Percentiles rank a stretch among this genome's conserved stretches.
Evolutionary conservation across 179 eudicot species (phyloP).

Genomic region (Amaranthus tricolor): DNA sequence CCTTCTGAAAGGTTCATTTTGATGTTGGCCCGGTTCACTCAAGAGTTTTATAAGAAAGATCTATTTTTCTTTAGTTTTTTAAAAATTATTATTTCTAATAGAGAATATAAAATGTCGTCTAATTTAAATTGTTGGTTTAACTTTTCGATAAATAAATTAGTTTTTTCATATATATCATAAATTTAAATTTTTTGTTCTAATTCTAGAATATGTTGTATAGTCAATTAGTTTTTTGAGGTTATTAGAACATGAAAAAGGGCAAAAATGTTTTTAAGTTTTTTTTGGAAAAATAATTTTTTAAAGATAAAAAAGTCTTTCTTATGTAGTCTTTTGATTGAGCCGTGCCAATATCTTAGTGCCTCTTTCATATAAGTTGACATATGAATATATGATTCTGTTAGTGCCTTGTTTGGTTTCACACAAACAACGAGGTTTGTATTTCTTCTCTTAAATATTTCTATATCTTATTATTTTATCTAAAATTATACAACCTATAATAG

Average conservation of each 20-base stretch:
- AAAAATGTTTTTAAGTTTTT: background rate
- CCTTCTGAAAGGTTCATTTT: slow-evolving; percentile 27
- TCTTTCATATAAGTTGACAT: slow-evolving; percentile 20
- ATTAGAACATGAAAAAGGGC: no score
- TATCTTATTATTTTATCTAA: background rate
- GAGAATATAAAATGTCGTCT: no score
- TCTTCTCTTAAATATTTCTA: background rate
- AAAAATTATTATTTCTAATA: no score
- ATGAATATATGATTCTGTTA: background rate
- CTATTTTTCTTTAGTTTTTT: no score
- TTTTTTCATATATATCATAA: no score
- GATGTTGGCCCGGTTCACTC: slow-evolving; percentile 42
- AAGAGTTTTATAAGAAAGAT: slow-evolving; percentile 15
- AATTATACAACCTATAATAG: background rate
- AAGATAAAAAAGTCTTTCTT: background rate
- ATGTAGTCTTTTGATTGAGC: slow-evolving; percentile 41
- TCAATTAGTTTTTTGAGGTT: no score
- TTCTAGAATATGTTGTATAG: no score
- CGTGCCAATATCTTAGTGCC: slow-evolving; percentile 54
- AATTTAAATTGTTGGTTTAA: no score
- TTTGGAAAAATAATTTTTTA: background rate
- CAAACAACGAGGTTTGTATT: background rate
- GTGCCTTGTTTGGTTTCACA: background rate
- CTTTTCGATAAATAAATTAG: no score
- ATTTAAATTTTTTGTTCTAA: no score